These are phyloP conservation scores for Nissolia schottii DNA, from an alignment of 306 rosid species.

Conservation along the genomic window DNA sequence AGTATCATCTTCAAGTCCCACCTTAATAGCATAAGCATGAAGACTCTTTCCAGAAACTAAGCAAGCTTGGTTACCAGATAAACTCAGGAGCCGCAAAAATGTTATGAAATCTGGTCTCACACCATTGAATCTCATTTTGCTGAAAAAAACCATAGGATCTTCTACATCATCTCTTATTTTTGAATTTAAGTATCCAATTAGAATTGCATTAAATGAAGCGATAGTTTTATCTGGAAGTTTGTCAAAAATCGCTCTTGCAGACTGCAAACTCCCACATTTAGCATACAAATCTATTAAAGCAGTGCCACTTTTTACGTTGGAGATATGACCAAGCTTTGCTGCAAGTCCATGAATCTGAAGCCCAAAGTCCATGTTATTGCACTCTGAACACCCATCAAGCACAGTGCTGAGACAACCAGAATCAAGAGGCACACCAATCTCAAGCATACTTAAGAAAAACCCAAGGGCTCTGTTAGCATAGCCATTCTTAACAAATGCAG, in stretches of 20 bases:
- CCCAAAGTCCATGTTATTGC: constrained; percentile 37
- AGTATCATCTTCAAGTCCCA: constrained; percentile 37
- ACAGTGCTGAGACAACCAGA: constrained; percentile 32
- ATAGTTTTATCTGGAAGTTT: constrained; percentile 26
- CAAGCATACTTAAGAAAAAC: constrained; percentile 34
- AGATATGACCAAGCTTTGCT: constrained; percentile 35
- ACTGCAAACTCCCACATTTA: constrained; percentile 39
- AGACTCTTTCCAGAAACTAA: constrained; percentile 45
- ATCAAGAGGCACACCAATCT: constrained; percentile 30
- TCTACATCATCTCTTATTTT: constrained; percentile 25
- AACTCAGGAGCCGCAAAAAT: constrained; percentile 38
- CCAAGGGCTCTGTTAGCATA: constrained; percentile 18
- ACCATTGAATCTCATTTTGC: constrained; percentile 32
- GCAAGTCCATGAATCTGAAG: constrained; percentile 36
- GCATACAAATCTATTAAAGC: constrained; percentile 45
- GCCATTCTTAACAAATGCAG: constrained; percentile 32
- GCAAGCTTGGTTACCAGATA: constrained; percentile 44
- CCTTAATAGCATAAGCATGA: constrained; percentile 39
- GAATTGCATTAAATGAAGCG: constrained; percentile 45
- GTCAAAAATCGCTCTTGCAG: constrained; percentile 35
- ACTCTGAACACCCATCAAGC: constrained; percentile 48
- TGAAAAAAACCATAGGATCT: constrained; percentile 36
- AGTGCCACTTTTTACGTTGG: constrained; percentile 24
- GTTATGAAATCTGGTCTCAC: constrained; percentile 34
- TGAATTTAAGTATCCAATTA: constrained; percentile 44